These are phyloP conservation scores for Haberlea rhodopensis DNA, from an alignment of 257 asterid genomes.

Conservation along the genomic window DNA sequence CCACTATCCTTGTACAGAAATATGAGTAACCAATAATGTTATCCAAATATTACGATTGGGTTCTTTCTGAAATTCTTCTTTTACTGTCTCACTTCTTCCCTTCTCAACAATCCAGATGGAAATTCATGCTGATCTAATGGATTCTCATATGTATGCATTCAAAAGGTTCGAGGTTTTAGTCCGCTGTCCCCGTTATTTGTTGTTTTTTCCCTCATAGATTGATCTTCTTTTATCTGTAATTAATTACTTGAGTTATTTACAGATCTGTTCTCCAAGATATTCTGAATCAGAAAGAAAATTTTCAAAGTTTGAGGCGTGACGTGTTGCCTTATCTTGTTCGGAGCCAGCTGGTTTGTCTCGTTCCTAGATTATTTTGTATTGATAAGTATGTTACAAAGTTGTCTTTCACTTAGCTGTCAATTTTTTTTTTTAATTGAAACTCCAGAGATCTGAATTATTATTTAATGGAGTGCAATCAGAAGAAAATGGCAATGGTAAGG, in stretches of 20 bases:
- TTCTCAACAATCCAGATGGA: slow-evolving; percentile 66
- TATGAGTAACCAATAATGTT: slow-evolving; percentile 1
- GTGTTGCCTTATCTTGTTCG: slow-evolving; percentile 94
- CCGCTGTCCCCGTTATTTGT: slow-evolving; percentile 25
- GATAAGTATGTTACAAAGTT: not conserved
- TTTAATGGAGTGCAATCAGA: slow-evolving; percentile 66
- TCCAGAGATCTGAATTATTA: slow-evolving; percentile 73
- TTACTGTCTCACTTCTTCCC: slow-evolving; percentile 19
- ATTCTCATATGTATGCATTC: slow-evolving; percentile 97
- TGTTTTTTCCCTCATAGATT: slow-evolving; percentile 19
- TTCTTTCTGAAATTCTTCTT: slow-evolving; percentile 13
- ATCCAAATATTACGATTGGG: slow-evolving; percentile 5
- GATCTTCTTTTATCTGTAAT: slow-evolving; percentile 21
- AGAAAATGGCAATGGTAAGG: slow-evolving; percentile 67
- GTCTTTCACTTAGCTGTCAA: not conserved
- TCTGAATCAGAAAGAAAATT: slow-evolving; percentile 66
- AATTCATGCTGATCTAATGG: slow-evolving; percentile 91
- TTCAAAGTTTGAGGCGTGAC: slow-evolving; percentile 80
- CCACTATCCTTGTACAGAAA: slow-evolving; percentile 1
- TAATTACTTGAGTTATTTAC: slow-evolving; percentile 22
- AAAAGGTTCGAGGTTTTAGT: slow-evolving; percentile 68
- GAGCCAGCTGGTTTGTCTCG: slow-evolving; percentile 80
- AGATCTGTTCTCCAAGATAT: slow-evolving; percentile 87
- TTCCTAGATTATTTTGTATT: slow-evolving; percentile 17
- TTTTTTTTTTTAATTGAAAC: slow-evolving; percentile 31